These are phyloP conservation scores for Pichia sp. DNA, from an alignment of 1,139 yeast genomes.

Conservation along the genomic window DNA sequence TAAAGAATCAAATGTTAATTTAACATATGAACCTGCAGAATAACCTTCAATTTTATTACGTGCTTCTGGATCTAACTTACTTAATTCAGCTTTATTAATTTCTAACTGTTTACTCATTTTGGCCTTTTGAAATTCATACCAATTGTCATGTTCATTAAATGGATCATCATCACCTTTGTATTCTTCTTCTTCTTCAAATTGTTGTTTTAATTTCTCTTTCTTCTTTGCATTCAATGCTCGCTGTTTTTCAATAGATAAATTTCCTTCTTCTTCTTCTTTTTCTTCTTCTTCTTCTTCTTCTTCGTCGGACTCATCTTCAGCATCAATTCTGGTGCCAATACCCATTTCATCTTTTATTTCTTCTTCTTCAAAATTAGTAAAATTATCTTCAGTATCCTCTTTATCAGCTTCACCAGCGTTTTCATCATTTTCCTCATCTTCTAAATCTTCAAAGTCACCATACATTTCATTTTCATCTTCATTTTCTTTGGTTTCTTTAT, in stretches of 20 bases:
- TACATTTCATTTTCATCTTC: slow-evolving; percentile 36
- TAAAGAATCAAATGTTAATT: slow-evolving; percentile 71
- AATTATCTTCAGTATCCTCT: slow-evolving; percentile 18
- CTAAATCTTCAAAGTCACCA: slow-evolving; percentile 65
- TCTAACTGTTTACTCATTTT: slow-evolving; percentile 95
- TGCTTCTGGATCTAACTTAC: slow-evolving; percentile 66
- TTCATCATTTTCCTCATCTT: slow-evolving; percentile 32
- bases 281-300: slow-evolving; percentile 33
- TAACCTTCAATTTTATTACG: slow-evolving; percentile 84
- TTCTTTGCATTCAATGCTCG: slow-evolving; percentile 80
- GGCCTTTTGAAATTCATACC: slow-evolving; percentile 97
- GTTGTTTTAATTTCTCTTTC: slow-evolving; percentile 80
- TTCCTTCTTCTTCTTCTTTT: slow-evolving; percentile 34
- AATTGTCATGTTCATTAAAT: slow-evolving; percentile 77
- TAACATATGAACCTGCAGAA: slow-evolving; percentile 91
- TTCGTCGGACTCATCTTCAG: slow-evolving; percentile 43
- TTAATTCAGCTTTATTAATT: slow-evolving; percentile 77
- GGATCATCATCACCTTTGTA: slow-evolving; percentile 50
- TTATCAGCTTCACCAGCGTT: slow-evolving; percentile 3
- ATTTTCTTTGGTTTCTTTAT: slow-evolving; percentile 31
- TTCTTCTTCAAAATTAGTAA: slow-evolving; percentile 28
- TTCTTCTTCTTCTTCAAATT: slow-evolving; percentile 82
- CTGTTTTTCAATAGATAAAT: slow-evolving; percentile 55
- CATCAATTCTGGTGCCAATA: slow-evolving; percentile 30
- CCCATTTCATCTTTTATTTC: slow-evolving; percentile 29